Evolutionary conservation across 345 rosid species (phyloP).

Genomic region (Chamaenerion angustifolium): DNA sequence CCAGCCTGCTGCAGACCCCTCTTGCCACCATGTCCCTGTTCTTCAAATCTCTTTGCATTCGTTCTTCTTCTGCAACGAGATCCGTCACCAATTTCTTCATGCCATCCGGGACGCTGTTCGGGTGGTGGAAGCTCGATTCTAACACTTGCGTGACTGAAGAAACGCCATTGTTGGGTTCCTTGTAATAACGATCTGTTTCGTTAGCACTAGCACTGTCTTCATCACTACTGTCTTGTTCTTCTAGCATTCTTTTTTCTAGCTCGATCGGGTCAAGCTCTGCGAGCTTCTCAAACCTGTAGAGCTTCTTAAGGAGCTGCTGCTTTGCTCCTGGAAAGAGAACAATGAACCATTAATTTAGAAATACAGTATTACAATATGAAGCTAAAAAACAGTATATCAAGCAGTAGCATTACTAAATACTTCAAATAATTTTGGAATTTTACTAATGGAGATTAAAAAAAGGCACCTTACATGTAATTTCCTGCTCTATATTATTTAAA

Average conservation of each 20-base stretch:
- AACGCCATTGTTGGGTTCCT: not conserved
- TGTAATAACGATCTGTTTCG: no score
- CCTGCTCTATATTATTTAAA: no score
- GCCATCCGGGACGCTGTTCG: not conserved
- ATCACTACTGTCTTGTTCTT: constrained; percentile 19
- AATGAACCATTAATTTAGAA: not conserved
- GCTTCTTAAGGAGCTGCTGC: constrained; percentile 63
- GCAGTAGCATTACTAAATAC: no score
- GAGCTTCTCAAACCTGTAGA: constrained; percentile 62
- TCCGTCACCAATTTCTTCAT: no score
- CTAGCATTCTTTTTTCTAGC: constrained; percentile 57
- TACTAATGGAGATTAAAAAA: no score
- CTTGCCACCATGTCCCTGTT: constrained; percentile 6
- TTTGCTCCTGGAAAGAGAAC: constrained; percentile 46
- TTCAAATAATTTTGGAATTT: no score
- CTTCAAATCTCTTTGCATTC: constrained; percentile 2
- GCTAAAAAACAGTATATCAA: no score
- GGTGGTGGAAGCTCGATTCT: not conserved
- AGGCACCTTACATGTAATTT: no score
- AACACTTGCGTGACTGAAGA: not conserved
- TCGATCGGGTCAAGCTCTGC: constrained; percentile 70
- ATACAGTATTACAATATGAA: no score
- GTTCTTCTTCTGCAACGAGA: no score
- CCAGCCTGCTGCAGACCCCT: constrained; percentile 49
- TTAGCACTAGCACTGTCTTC: no score